A percentile compares a stretch with the other conserved stretches of the same genome.
These are phyloP conservation scores for Xylaria sp. DNA, from an alignment of 2,329 filamentous ascomycete species.

Conservation along the genomic window DNA sequence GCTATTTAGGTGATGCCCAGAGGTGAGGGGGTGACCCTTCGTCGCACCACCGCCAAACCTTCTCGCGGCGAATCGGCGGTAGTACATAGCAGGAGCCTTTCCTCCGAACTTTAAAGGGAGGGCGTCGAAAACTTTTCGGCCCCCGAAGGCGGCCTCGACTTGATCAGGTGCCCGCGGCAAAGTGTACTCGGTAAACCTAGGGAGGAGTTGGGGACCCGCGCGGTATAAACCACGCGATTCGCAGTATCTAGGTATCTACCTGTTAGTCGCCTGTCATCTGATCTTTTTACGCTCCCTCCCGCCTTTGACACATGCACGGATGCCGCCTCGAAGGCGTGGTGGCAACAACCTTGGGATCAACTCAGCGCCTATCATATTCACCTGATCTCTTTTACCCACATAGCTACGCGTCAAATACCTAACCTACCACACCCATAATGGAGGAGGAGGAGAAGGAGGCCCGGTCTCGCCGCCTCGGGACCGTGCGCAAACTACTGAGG, in stretches of 20 bases:
- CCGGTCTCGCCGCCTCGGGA: slow-evolving; percentile 13
- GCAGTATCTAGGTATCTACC: too few relatives aligned
- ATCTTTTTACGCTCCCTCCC: neutral
- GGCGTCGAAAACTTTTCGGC: slow-evolving; percentile 13
- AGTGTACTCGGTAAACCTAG: too few relatives aligned
- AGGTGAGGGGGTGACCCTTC: slow-evolving; percentile 8
- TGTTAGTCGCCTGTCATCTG: too few relatives aligned
- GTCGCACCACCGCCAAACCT: neutral
- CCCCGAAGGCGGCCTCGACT: slow-evolving; percentile 1
- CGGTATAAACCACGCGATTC: neutral
- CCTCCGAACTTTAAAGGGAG: slow-evolving; percentile 4
- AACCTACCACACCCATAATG: too few relatives aligned
- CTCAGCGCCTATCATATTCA: too few relatives aligned
- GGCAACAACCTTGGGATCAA: too few relatives aligned
- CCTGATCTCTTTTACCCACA: too few relatives aligned
- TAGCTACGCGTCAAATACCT: too few relatives aligned
- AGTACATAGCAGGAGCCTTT: neutral
- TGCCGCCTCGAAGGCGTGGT: too few relatives aligned
- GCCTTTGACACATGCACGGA: neutral
- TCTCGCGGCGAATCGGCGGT: neutral
- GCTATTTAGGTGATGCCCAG: slow-evolving; percentile 10
- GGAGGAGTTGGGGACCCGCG: neutral
- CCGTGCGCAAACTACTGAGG: slow-evolving; percentile 35
- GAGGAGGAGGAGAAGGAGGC: slow-evolving; percentile 18
- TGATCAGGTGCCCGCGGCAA: neutral